Evolutionary conservation across 371 early-diverging fungal species (phyloP), one percentile per base, ranked within the genome.

Genomic region (Capillidium heterosporum): DNA sequence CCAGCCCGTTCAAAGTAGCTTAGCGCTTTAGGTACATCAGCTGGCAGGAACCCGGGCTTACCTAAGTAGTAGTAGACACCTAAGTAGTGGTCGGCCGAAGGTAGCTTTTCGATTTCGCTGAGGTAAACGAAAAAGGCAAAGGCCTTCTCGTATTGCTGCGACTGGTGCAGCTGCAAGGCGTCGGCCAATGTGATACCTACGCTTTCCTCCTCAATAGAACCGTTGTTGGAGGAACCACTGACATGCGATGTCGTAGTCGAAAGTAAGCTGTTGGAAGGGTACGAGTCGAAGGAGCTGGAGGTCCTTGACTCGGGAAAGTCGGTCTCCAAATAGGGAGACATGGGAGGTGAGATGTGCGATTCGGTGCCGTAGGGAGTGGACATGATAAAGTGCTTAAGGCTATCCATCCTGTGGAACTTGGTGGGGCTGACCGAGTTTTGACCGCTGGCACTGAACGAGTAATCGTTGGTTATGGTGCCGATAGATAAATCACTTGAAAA

Each of bases 51-150:
- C 11, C 35, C 23, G 3, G 31, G 23, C 53, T 40, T 32, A 19
- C 53, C 53, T 13, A 21, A 35, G 24, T 53, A 53, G 53, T 53
- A 24, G 39, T 53, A 53, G 4, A 53, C 17, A 7, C 53, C 53
- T 13, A 53, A 17, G 23, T 53, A 39, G 23, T 53, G 35, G 26
- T 35, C 23, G 35, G 53, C 53, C 3, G 10, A 10, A 13, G 41
- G 19, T 11, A 27, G n/a, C 3, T 19, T 17, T 24, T 40, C 53
- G 15, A 53, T 13, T 39, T 23, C 53, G 11, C 35, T 4, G 7
- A 53, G 29, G 11, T 53, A 39, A 17, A 35, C 11, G 35, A 53
- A 53, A 39, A 19, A 32, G 7, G 24, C 32, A n/a, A 19, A 53
- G 15, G 53, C 53, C 32, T 39, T 40, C 19, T 53, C 35, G 29